Base-by-base conservation (phyloP, 208 protist species). In the Crithidia expoeki region DNA sequence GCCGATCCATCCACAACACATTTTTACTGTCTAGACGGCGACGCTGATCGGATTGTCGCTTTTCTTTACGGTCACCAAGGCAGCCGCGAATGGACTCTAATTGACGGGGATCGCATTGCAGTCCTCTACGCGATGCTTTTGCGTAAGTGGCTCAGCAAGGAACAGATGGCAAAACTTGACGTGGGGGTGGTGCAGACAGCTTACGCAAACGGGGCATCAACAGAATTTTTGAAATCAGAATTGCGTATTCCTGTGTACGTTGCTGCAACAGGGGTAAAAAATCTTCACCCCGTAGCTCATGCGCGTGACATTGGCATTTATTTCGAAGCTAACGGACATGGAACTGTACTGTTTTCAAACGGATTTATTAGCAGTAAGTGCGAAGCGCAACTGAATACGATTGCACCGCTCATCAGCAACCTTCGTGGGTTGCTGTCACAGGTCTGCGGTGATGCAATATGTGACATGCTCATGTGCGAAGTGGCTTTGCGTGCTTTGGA, bases 301-400 rank as follows among this genome's bases (percentile, higher is more conserved):
- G 55, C 81, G 0, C 80, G 81, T 25, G 96, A 98, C 65, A 85
- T 99, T 59, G 97, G 96, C 5, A 82, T 98, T 9, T 98, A 99
- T 77, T 99, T 99, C 72, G 97, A 99, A 70, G 94, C 96, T 5
- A 98, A 99, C 69, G 97, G 97, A 4, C 97, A 99, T 69, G 97
- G 97, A 16, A 98, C 96, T 6, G 86, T 98, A 11, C 38, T 98
- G 1, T 94, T 98, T 65, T 71, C 66, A 32, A 34, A 72, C n/a
- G 56, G 55, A 19, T 21, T 74, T 0, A 5, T 50, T 21, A 32
- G 16, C 1, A 28, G 7, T 2, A 40, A 17, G 19, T n/a, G 10
- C 12, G 25, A 5, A 14, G 4, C 23, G 0, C 23, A 0, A 12
- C 19, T 28, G 2, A 32, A 28, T 10, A 21, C 33, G 14, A 1